Conservation (phyloP, 2,329 filamentous ascomycete genomes). For the Fusarium paranaense region DNA sequence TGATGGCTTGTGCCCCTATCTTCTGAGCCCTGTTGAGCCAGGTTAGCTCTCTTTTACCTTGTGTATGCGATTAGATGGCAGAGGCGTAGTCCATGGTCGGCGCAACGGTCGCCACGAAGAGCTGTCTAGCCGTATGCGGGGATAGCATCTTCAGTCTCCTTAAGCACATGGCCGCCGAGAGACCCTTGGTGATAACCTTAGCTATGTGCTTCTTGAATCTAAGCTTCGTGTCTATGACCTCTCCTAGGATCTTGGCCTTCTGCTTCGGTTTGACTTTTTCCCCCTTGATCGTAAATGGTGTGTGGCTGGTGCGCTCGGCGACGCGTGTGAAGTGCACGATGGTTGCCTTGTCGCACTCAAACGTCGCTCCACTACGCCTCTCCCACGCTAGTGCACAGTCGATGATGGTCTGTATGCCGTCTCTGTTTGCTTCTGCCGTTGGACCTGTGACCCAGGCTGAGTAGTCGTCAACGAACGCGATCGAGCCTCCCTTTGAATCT, state of each 20-base stretch:
- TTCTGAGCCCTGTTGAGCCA: neutral
- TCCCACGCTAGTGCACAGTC: no score
- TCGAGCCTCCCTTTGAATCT: no score
- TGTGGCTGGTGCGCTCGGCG: neutral
- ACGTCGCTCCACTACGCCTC: neutral
- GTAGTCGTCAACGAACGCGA: no score
- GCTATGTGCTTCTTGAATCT: neutral
- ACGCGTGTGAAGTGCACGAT: neutral
- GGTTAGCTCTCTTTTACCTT: neutral
- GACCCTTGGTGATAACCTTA: neutral
- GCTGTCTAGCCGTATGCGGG: neutral
- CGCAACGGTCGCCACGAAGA: neutral
- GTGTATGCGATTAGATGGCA: neutral
- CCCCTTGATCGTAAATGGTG: neutral
- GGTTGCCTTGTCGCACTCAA: neutral
- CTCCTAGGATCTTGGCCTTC: neutral
- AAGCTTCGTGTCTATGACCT: neutral
- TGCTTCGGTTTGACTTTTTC: neutral
- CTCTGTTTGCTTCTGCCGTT: no score
- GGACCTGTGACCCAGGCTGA: no score
- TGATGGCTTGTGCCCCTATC: neutral
- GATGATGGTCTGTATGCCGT: no score
- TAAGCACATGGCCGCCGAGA: neutral
- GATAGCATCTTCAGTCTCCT: neutral
- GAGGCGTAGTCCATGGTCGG: neutral